These are phyloP conservation scores for Kodamaea alishanica DNA, from an alignment of 1,139 yeast species.

Conservation along the genomic window DNA sequence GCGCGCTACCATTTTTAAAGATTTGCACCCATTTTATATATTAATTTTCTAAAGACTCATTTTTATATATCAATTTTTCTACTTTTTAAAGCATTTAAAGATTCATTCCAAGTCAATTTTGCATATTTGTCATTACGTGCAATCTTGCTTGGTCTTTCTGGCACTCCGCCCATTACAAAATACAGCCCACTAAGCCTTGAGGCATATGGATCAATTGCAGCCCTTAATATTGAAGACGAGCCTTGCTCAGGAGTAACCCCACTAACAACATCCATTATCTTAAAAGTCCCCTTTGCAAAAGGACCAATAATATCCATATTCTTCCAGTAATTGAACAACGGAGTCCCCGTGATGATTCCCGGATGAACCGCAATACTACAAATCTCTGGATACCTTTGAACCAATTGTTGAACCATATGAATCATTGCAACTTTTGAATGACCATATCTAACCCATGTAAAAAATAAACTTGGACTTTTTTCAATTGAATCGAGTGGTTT, in stretches of 20 bases:
- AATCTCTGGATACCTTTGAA: slow-evolving; percentile 29
- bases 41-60: too few species aligned
- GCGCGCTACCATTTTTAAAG: not conserved
- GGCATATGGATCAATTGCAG: slow-evolving; percentile 28
- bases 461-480: slow-evolving; percentile 22
- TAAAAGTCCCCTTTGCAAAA: slow-evolving; percentile 16
- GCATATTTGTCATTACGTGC: slow-evolving; percentile 24
- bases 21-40: too few species aligned
- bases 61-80: slow-evolving; percentile 19
- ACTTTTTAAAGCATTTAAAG: slow-evolving; percentile 12
- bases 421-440: slow-evolving; percentile 33
- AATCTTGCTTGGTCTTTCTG: slow-evolving; percentile 21
- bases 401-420: slow-evolving; percentile 28
- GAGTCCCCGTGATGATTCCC: slow-evolving; percentile 37
- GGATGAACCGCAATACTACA: slow-evolving; percentile 39
- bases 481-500: slow-evolving; percentile 25
- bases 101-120: slow-evolving; percentile 26
- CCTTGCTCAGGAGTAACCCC: slow-evolving; percentile 39
- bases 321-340: slow-evolving; percentile 31
- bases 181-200: slow-evolving; percentile 28
- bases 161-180: slow-evolving; percentile 33
- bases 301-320: slow-evolving; percentile 25
- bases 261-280: slow-evolving; percentile 13
- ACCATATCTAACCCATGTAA: slow-evolving; percentile 36
- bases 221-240: slow-evolving; percentile 30